Base-by-base conservation (phyloP, 495 filamentous ascomycete species). In the Podospora pseudopauciseta region DNA sequence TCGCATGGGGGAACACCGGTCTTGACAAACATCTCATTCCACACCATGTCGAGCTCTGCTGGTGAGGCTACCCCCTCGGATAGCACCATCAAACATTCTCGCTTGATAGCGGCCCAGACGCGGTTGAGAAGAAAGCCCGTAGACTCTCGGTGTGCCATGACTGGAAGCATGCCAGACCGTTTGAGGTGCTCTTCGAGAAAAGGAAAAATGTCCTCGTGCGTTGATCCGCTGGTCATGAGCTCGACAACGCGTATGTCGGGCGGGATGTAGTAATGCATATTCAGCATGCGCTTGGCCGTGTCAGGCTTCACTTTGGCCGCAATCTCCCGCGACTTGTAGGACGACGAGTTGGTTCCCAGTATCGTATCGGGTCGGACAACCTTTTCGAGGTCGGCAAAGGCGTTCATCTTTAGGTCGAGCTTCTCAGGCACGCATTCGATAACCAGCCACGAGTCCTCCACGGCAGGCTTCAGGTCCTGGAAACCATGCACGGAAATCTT, bases 61-160 rank as follows among this genome's bases (percentile, higher is more conserved):
- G 86, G 80, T 3, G 73, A 71, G 44, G 73, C 77, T 16, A 87
- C 84, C 0, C 80, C 84, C 28, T 87, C 84, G 2, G 79, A 72
- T 4, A 88, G 75, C 15, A 88, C 82, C 19, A 71, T 73, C 26
- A 88, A 65, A 18, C 78, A 79, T 67, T 87, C 85, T 4, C 84
- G 79, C 71, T 88, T 86, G 67, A 87, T 72, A 5, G 85, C 84
- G 0, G 83, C 86, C 85, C 85, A 88, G 23, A 88, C 77, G 0
- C 86, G 83, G 63, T 87, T 86, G 73, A 86, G 83, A 23, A 88
- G 80, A 70, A 87, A 83, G 68, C 86, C 86, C 4, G 82, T 85
- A 5, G 81, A 83, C 67, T 88, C 84, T 56, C 75, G 74, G 44
- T 76, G 73, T 0, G 82, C 71, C 69, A 71, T 72, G 68, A 75